Base-by-base conservation (phyloP, 768 basidiomycete genomes). In the Lactarius pseudohatsudake region DNA sequence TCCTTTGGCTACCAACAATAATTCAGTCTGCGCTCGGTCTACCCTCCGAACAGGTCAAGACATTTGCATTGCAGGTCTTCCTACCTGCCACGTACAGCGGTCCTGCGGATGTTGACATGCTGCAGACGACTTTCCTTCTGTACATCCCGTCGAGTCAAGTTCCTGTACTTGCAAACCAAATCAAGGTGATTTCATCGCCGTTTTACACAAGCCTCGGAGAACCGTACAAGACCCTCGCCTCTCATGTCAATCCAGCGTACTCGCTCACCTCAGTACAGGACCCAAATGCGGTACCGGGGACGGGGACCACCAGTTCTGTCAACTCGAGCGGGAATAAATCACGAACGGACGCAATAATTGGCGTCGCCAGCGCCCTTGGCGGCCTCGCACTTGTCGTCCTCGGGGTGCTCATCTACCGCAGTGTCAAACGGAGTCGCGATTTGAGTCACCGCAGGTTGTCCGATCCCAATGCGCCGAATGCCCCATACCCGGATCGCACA, bases 321-420 rank as follows among this genome's bases (percentile, higher is more conserved):
- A 69, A 71, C 11, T 72, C 69, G 22, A 69, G 65, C 26, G 72
- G 70, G 16, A 77, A 78, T 62, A 85, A 83, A 71, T 79, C 81
- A 18, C 82, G 92, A 15, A 84, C 90, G 72, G 86, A 96, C 70
- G 92, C 92, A 30, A 94, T 96, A 74, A 95, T 97, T 68, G 95
- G 95, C 26, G 93, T 96, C 4, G 91, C 94, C 69, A 86, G 84
- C 47, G 86, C 90, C 2, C 83, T 96, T 22, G 94, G 94, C 15
- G 90, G 84, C 5, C 83, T 95, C 62, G 87, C 92, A 0, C 74
- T 94, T 53, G 72, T 92, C 50, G 86, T 91, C 41, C 81, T 94
- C 36, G 82, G 81, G 18, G 90, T 86, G 79, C 88, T 96, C 72
- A 81, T 86, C 53, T 87, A 85, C 73, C 84, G 88, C 62, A 84